Evolutionary conservation across 2,329 filamentous ascomycete genomes (phyloP).

Genomic region (Cylindrodendrum hubeiense): DNA sequence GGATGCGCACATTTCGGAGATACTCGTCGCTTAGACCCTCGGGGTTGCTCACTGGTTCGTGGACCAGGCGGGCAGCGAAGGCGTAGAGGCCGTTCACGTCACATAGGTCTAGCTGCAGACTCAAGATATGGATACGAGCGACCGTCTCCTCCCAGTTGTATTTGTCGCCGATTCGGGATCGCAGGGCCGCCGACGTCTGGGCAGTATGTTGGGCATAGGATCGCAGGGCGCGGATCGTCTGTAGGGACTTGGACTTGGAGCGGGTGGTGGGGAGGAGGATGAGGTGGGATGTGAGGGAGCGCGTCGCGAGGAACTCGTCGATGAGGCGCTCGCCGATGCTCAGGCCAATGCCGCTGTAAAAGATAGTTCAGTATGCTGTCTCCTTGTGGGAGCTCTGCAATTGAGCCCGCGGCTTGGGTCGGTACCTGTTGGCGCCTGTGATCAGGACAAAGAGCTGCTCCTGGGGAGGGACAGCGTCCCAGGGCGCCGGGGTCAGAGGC

Average conservation of each 20-base stretch:
- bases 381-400: not conserved
- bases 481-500: constrained; percentile 43
- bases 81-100: constrained; percentile 64
- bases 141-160: constrained; percentile 55
- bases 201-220: constrained; percentile 65
- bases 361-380: constrained; percentile 22
- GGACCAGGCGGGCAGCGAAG: constrained; percentile 61
- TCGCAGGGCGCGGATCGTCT: constrained; percentile 76
- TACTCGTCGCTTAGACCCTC: constrained; percentile 52
- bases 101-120: constrained; percentile 71
- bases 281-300: constrained; percentile 75
- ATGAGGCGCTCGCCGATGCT: constrained; percentile 87
- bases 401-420: not conserved
- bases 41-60: constrained; percentile 60
- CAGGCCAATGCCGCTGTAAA: constrained; percentile 83
- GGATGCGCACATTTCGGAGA: constrained; percentile 63
- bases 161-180: constrained; percentile 51
- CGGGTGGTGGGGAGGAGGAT: constrained; percentile 89
- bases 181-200: constrained; percentile 52
- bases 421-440: constrained; percentile 88
- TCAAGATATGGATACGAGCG: constrained; percentile 68
- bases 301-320: constrained; percentile 85
- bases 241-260: constrained; percentile 77
- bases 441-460: constrained; percentile 76
- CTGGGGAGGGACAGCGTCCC: constrained; percentile 51